Evolutionary conservation across 2,329 filamentous ascomycete genomes (phyloP), one percentile per base, ranked within the genome.

Genomic region (Neonectria faginata): DNA sequence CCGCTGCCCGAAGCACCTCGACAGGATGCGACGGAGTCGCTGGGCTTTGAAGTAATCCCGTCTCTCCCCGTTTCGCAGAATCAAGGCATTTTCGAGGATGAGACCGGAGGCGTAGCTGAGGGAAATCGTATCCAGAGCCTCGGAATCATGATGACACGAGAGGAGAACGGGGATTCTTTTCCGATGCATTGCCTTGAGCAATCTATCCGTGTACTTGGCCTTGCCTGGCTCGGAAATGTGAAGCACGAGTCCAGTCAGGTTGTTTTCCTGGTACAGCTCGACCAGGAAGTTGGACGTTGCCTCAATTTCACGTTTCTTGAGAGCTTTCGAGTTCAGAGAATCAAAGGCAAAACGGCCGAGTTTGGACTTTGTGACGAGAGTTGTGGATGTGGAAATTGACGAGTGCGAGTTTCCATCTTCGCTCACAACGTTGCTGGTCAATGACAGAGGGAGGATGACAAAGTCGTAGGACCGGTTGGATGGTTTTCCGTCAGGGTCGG

Each of bases 31-130:
- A 12, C 66, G 59, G 8, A 69, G 52, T 36, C 67, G 63, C 29
- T 57, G 36, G 0, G 67, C 60, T 20, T 52, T 57, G 50, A 69
- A 69, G n/a, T 69, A 69, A 18, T 68, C 66, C 3, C 67, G 64
- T 3, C 66, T 55, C 54, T 69, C 47, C 2, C 67, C 67, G 3
- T 62, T 53, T 2, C 55, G 12, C 11, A 69, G 60, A n/a, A 69
- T 69, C 25, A 64, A 60, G 10, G 67, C 66, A 22, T 68, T 69
- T 18, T 69, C 61, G 1, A 69, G 8, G 12, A 69, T 62, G 6
- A 69, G 53, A 16, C 67, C 67, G 1, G 67, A 45, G 1, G 61
- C 64, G 5, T 58, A 55, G 2, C 57, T 57, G 3, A 69, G 14
- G 20, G 57, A 52, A 22, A 69, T 18, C 3, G 51, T 9, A 4